These are phyloP conservation scores for Sicyos edulis DNA, from an alignment of 306 rosid species.

Conservation along the genomic window DNA sequence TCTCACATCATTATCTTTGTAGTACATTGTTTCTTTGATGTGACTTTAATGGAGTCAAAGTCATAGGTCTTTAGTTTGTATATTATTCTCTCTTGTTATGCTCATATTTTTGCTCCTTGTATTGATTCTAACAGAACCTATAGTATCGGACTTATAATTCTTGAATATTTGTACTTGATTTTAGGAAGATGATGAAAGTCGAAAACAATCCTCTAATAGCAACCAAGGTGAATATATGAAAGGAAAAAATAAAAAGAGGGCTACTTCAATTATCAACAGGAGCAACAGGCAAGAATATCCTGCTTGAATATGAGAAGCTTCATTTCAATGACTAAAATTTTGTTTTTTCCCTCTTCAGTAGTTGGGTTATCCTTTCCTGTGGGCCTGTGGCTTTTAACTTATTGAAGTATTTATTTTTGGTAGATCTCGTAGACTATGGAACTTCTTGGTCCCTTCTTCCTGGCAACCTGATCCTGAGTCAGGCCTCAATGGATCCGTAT, in stretches of 20 bases:
- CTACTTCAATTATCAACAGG: conserved; percentile 30
- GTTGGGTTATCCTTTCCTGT: not conserved
- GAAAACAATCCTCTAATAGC: conserved; percentile 30
- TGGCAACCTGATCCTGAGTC: no score
- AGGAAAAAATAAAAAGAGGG: conserved; percentile 46
- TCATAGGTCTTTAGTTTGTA: not conserved
- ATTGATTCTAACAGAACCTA: not conserved
- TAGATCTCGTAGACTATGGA: no score
- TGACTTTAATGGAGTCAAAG: not conserved
- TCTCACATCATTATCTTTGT: not conserved
- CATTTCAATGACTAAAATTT: conserved; percentile 17
- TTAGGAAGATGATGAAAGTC: conserved; percentile 59
- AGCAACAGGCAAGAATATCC: conserved; percentile 50
- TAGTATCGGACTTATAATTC: conserved; percentile 17
- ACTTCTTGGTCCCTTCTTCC: no score
- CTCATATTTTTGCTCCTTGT: not conserved
- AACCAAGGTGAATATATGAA: conserved; percentile 34
- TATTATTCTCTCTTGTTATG: not conserved
- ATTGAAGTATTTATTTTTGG: conserved; percentile 13
- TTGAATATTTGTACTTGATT: conserved; percentile 26
- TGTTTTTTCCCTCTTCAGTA: conserved; percentile 8
- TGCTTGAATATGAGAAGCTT: conserved; percentile 18
- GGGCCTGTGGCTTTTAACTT: not conserved
- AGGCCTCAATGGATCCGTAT: no score
- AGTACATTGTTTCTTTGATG: not conserved